Evolutionary conservation across 2,329 filamentous ascomycete species (phyloP).

Genomic region (Trichoderma sp.): DNA sequence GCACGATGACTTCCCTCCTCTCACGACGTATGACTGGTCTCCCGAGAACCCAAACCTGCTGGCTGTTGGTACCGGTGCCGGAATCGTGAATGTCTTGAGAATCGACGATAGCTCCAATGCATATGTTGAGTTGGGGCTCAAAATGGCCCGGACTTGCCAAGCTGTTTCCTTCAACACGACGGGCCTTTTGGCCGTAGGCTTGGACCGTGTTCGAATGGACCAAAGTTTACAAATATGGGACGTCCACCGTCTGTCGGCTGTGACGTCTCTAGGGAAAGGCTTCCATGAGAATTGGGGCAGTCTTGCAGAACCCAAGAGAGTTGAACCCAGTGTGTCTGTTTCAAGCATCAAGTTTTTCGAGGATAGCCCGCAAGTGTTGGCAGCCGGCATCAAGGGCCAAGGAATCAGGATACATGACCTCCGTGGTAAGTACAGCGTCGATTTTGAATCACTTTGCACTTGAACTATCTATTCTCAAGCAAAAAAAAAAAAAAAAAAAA

Average conservation of each 20-base stretch:
- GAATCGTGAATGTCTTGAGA: constrained; percentile 70
- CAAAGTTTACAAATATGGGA: constrained; percentile 82
- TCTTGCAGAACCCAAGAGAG: constrained; percentile 54
- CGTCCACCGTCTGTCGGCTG: constrained; percentile 57
- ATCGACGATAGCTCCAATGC: constrained; percentile 68
- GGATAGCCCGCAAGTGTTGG: constrained; percentile 69
- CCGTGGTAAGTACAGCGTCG: constrained; percentile 51
- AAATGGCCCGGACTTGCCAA: constrained; percentile 74
- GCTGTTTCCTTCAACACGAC: constrained; percentile 74
- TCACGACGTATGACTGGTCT: constrained; percentile 67
- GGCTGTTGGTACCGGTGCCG: constrained; percentile 70
- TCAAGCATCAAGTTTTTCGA: constrained; percentile 81
- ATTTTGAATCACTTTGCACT: not conserved
- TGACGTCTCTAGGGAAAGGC: constrained; percentile 46
- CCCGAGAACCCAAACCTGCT: constrained; percentile 62
- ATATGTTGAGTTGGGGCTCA: constrained; percentile 64
- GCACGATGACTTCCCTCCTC: constrained; percentile 60
- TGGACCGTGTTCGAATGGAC: constrained; percentile 79
- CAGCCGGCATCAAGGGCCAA: constrained; percentile 72
- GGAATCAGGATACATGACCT: constrained; percentile 76
- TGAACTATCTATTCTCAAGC: not conserved
- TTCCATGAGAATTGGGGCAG: constrained; percentile 48
- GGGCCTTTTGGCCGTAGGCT: constrained; percentile 70
- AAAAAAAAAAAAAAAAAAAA: too few species aligned
- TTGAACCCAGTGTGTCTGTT: constrained; percentile 69